A percentile compares a stretch with the other conserved stretches of the same genome.
These are phyloP conservation scores for Alectoria sarmentosa DNA, from an alignment of 495 filamentous ascomycete species.

Conservation along the genomic window DNA sequence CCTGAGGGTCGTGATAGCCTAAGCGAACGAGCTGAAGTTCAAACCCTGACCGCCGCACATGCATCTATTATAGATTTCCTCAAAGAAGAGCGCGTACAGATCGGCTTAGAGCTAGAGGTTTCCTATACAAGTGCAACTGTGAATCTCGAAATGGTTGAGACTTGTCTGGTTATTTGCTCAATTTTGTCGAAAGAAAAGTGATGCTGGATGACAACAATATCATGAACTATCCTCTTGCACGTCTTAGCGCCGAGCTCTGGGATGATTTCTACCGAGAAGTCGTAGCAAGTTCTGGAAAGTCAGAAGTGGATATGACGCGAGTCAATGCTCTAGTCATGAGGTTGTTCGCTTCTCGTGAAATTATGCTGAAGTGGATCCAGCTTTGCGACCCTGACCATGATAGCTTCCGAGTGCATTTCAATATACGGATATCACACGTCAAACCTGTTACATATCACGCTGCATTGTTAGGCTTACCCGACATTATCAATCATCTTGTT, in stretches of 20 bases:
- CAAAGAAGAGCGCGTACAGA: background rate
- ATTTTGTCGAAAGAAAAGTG: background rate
- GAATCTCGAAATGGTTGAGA: background rate
- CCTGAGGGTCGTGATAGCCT: background rate
- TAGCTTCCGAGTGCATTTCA: background rate
- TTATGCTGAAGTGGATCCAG: background rate
- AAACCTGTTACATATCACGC: background rate
- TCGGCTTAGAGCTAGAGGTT: background rate
- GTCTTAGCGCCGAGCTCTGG: background rate
- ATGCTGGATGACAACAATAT: background rate
- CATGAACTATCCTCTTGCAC: background rate
- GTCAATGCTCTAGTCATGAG: background rate
- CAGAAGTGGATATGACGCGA: background rate
- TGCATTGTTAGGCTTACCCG: background rate
- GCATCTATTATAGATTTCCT: background rate
- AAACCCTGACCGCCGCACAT: background rate
- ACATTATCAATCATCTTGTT: background rate
- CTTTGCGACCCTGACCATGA: background rate
- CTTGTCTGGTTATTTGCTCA: background rate
- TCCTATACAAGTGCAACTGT: background rate
- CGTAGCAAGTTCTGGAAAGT: background rate
- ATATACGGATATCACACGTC: background rate
- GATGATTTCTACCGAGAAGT: background rate
- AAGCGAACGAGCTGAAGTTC: background rate
- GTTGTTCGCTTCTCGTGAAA: background rate